These are phyloP conservation scores for Cunninghamia lanceolata DNA, from an alignment of 75 land plant genomes.

Conservation along the genomic window DNA sequence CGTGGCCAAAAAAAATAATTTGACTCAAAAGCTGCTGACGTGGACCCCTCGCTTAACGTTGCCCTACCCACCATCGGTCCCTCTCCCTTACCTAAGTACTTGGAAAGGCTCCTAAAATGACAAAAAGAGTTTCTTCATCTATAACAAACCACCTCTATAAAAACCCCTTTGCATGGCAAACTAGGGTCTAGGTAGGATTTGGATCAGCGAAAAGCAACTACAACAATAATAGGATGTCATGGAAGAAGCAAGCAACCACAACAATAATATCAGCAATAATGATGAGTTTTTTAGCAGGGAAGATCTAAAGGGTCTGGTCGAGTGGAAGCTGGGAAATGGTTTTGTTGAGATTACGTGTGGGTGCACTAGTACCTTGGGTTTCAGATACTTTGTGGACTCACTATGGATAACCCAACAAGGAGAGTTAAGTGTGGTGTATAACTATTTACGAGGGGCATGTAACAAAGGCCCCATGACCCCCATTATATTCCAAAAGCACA, in stretches of 20 bases:
- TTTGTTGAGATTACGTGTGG: conserved; percentile 64
- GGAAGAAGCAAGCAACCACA: not conserved
- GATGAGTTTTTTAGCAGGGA: conserved; percentile 27
- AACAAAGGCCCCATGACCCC: conserved; percentile 23
- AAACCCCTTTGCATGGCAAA: no score
- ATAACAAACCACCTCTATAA: no score
- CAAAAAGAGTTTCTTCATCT: no score
- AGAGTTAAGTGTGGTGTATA: conserved; percentile 43
- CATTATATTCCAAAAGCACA: not conserved
- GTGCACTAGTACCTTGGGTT: conserved; percentile 60
- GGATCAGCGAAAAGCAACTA: no score
- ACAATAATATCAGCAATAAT: not conserved
- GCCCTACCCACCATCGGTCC: no score
- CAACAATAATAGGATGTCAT: not conserved
- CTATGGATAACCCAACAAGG: conserved; percentile 53
- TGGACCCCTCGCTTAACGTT: no score
- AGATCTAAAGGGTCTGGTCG: conserved; percentile 44
- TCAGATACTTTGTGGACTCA: conserved; percentile 61
- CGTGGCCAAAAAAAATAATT: no score
- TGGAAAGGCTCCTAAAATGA: no score
- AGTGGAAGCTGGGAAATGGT: conserved; percentile 38
- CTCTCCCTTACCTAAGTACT: no score
- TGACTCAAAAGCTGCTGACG: no score
- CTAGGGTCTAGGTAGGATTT: no score
- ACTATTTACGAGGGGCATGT: conserved; percentile 56